Evolutionary conservation across 129 eudicot genomes (phyloP).

Genomic region (Helianthus tuberosus): DNA sequence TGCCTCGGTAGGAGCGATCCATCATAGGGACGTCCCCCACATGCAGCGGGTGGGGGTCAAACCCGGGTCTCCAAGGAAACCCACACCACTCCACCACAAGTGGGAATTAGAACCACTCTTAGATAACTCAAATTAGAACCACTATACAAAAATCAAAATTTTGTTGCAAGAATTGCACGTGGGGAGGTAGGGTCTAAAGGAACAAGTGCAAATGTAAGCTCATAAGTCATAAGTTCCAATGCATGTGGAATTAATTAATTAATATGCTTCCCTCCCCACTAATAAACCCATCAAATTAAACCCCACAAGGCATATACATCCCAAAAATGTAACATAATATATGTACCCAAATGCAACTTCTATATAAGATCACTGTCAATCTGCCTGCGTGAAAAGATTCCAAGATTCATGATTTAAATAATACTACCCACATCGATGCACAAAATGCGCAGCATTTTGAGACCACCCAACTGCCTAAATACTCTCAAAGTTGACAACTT

Average conservation of each 20-base stretch:
- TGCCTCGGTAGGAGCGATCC: no score
- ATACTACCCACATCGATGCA: constrained; percentile 19
- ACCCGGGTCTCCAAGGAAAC: no score
- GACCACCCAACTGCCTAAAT: constrained; percentile 42
- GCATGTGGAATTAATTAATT: constrained; percentile 40
- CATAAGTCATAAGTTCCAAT: constrained; percentile 39
- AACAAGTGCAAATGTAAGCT: constrained; percentile 26
- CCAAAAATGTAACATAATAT: constrained; percentile 14
- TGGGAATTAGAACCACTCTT: no score
- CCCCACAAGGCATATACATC: constrained; percentile 26
- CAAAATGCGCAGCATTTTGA: constrained; percentile 43
- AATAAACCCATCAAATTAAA: constrained; percentile 18
- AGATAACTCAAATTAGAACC: no score
- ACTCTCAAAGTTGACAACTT: constrained; percentile 33
- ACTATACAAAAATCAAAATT: no score
- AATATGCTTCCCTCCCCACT: constrained; percentile 10
- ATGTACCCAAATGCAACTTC: constrained; percentile 15
- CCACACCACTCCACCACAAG: no score
- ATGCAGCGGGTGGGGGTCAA: no score
- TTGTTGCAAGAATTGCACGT: constrained; percentile 18
- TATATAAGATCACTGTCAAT: constrained; percentile 2
- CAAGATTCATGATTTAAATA: constrained; percentile 15
- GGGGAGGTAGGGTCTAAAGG: constrained; percentile 36
- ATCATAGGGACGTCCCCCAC: no score
- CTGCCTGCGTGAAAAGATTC: constrained; percentile 43